phyloP scores from a whole-genome alignment of 345 rosid genomes.

The Citrus cavaleriei region DNA sequence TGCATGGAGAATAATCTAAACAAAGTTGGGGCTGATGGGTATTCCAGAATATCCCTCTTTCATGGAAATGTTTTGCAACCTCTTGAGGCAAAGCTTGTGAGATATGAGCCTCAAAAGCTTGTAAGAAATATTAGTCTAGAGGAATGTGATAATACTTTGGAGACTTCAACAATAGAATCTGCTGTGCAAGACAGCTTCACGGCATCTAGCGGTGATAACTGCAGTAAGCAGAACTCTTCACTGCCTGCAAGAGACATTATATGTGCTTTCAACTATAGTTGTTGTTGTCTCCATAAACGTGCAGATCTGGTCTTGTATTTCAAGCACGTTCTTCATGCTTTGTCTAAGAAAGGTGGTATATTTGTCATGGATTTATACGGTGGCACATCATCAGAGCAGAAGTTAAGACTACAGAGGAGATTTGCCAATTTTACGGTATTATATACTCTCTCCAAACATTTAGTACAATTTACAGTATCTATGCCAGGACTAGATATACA shows the following conservation, averaged over 20 bases:
- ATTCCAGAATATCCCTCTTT: constrained; percentile 73
- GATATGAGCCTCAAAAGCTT: constrained; percentile 42
- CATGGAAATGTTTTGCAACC: constrained; percentile 87
- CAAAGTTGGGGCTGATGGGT: constrained; percentile 58
- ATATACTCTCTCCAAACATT: not conserved
- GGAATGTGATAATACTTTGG: constrained; percentile 25
- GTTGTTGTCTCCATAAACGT: constrained; percentile 86
- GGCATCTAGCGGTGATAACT: constrained; percentile 19
- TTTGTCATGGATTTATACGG: too few species aligned
- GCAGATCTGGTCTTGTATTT: constrained; percentile 69
- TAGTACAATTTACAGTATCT: not conserved
- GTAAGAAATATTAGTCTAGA: constrained; percentile 35
- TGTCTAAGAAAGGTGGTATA: constrained; percentile 71
- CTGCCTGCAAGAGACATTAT: constrained; percentile 74
- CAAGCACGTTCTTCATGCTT: constrained; percentile 53
- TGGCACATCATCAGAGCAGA: constrained; percentile 62
- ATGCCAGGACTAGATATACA: not conserved
- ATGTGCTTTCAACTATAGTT: constrained; percentile 90
- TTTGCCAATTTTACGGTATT: constrained; percentile 76
- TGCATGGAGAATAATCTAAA: constrained; percentile 73
- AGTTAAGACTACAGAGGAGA: constrained; percentile 66
- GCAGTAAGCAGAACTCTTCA: constrained; percentile 23
- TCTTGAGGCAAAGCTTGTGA: constrained; percentile 56
- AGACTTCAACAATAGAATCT: constrained; percentile 21
- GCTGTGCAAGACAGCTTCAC: constrained; percentile 6